phyloP scores from a whole-genome alignment of 495 filamentous ascomycete species.

The Penicillium silybi region DNA sequence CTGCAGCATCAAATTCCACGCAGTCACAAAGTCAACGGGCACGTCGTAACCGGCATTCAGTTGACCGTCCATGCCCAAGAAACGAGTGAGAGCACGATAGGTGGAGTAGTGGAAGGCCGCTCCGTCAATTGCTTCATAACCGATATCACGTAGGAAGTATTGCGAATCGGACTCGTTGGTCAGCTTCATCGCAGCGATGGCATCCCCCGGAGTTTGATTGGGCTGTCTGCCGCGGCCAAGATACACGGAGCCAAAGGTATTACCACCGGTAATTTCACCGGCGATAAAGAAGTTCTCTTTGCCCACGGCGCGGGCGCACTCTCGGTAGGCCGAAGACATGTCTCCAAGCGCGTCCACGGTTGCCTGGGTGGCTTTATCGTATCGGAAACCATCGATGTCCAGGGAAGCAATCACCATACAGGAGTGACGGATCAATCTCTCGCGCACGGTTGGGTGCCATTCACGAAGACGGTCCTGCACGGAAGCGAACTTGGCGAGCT shows the following conservation, averaged over 20 bases:
- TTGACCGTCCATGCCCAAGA: slow-evolving; percentile 61
- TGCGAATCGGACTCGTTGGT: slow-evolving; percentile 42
- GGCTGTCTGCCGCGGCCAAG: slow-evolving; percentile 62
- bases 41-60: slow-evolving; percentile 56
- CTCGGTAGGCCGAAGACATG: slow-evolving; percentile 49
- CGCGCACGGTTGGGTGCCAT: slow-evolving; percentile 57
- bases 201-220: slow-evolving; percentile 36
- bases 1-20: slow-evolving; percentile 56
- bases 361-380: slow-evolving; percentile 63
- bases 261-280: slow-evolving; percentile 64
- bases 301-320: slow-evolving; percentile 51
- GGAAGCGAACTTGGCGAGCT: slow-evolving; percentile 69
- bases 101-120: slow-evolving; percentile 68
- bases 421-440: slow-evolving; percentile 58
- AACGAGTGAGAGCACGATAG: slow-evolving; percentile 62
- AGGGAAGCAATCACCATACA: slow-evolving; percentile 59
- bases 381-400: slow-evolving; percentile 66
- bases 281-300: slow-evolving; percentile 64
- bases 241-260: slow-evolving; percentile 60
- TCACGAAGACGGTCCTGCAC: slow-evolving; percentile 73
- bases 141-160: slow-evolving; percentile 55
- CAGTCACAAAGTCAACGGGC: slow-evolving; percentile 52
- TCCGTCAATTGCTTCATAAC: slow-evolving; percentile 58
- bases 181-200: slow-evolving; percentile 40
- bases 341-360: slow-evolving; percentile 60